phyloP scores from a whole-genome alignment of 495 filamentous ascomycete species.

The Ramalina intermedia region DNA sequence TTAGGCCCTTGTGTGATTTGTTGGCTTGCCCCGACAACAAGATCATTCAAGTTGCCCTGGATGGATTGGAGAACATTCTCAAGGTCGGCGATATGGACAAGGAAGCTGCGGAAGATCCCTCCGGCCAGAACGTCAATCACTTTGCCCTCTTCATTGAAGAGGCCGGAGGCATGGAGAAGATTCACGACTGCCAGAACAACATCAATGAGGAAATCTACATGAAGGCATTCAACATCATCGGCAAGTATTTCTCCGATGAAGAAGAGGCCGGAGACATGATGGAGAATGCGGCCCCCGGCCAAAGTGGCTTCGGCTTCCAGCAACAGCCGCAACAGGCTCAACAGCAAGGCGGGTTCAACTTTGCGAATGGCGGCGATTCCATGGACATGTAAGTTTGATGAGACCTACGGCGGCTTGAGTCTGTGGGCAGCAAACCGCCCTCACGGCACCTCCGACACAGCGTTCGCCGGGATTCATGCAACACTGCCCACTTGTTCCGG shows the following conservation, averaged over 20 bases:
- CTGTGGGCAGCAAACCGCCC: not conserved
- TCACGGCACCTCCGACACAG: not conserved
- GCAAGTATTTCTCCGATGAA: constrained; percentile 99
- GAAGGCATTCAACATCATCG: constrained; percentile 99
- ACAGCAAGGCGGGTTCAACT: constrained; percentile 77
- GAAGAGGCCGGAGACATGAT: constrained; percentile 73
- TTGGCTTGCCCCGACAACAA: constrained; percentile 98
- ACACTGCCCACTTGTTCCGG: not conserved
- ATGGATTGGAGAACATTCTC: constrained; percentile 97
- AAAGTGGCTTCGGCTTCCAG: constrained; percentile 72
- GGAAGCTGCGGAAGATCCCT: constrained; percentile 52
- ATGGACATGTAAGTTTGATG: constrained; percentile 85
- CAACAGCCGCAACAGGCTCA: constrained; percentile 56
- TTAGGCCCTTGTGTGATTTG: constrained; percentile 94
- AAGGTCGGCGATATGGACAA: constrained; percentile 99
- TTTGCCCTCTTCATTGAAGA: constrained; percentile 98
- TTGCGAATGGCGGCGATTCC: constrained; percentile 69
- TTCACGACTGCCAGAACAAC: constrained; percentile 99
- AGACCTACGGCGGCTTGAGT: not conserved
- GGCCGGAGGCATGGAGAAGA: constrained; percentile 98
- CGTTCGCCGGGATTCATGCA: not conserved
- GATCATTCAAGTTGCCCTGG: constrained; percentile 98
- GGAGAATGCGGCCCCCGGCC: constrained; percentile 47
- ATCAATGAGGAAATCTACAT: constrained; percentile 99
- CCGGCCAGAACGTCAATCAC: constrained; percentile 74